Percentiles rank a stretch among this genome's conserved stretches.
These are phyloP conservation scores for Tulasnella sp. DNA, from an alignment of 768 basidiomycete genomes.

Conservation along the genomic window DNA sequence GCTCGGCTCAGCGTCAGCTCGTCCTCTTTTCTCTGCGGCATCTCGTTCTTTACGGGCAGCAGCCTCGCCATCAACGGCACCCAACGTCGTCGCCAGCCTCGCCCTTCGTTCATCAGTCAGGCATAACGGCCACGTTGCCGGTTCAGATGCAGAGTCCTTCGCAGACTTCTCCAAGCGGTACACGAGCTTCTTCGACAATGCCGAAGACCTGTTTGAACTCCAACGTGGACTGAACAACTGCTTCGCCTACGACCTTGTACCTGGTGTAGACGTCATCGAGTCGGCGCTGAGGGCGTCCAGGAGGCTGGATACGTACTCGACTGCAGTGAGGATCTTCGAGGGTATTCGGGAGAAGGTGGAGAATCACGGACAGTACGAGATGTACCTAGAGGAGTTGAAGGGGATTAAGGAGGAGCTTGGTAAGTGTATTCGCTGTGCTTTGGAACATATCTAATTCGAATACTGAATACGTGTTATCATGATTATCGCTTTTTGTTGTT, in stretches of 20 bases:
- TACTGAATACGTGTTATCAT: neutral
- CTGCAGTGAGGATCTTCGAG: slow-evolving; percentile 92
- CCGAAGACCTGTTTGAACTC: slow-evolving; percentile 95
- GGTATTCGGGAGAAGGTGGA: slow-evolving; percentile 96
- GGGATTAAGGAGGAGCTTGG: slow-evolving; percentile 85
- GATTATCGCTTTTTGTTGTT: neutral
- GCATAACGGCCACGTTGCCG: slow-evolving; percentile 20
- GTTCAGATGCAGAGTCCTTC: slow-evolving; percentile 82
- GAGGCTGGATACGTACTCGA: slow-evolving; percentile 93
- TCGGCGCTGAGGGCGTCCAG: slow-evolving; percentile 79
- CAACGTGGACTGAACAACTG: slow-evolving; percentile 99
- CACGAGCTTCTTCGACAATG: slow-evolving; percentile 83
- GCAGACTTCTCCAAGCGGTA: slow-evolving; percentile 92
- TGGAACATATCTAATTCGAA: neutral
- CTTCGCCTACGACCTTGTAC: slow-evolving; percentile 96
- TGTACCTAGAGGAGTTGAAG: slow-evolving; percentile 86
- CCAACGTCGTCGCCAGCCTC: no score
- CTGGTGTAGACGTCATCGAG: slow-evolving; percentile 71
- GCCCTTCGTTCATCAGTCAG: slow-evolving; percentile 30
- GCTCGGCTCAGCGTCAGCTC: no score
- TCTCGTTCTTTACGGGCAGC: neutral
- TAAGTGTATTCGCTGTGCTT: slow-evolving; percentile 30
- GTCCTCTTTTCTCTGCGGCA: no score
- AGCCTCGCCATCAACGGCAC: neutral
- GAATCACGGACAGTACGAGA: slow-evolving; percentile 89